Conservation (phyloP, 2,329 filamentous ascomycete species). For the Colletotrichum zoysiae region DNA sequence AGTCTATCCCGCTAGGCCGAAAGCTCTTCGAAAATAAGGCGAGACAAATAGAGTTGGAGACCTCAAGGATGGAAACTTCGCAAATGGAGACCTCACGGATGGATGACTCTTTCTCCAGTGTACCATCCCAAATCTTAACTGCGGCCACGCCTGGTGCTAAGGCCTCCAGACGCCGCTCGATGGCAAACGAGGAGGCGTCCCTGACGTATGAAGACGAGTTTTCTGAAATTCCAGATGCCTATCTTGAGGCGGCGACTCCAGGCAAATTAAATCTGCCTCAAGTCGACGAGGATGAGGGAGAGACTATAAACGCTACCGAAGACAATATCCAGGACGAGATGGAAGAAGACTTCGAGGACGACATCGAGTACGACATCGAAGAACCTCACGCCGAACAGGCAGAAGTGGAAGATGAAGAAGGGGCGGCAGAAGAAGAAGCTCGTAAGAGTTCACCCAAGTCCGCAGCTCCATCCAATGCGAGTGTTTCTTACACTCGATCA, state of each 20-base stretch:
- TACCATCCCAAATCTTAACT: constrained; percentile 50
- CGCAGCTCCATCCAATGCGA: constrained; percentile 47
- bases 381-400: constrained; percentile 2
- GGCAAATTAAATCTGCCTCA: constrained; percentile 45
- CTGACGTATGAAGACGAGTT: constrained; percentile 67
- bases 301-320: not conserved
- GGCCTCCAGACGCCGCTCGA: constrained; percentile 16
- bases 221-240: constrained; percentile 66
- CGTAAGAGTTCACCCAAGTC: constrained; percentile 33
- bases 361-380: constrained; percentile 17
- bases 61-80: constrained; percentile 6
- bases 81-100: constrained; percentile 18
- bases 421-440: constrained; percentile 36
- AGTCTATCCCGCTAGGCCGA: constrained; percentile 50
- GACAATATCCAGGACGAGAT: constrained; percentile 22
- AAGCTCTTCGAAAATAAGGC: constrained; percentile 51
- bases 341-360: constrained; percentile 7
- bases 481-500: constrained; percentile 51
- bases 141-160: constrained; percentile 48
- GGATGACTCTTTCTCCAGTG: constrained; percentile 52
- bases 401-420: constrained; percentile 26
- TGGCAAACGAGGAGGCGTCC: constrained; percentile 48
- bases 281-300: constrained; percentile 31
- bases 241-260: constrained; percentile 64
- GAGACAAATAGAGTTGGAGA: constrained; percentile 41